Evolutionary conservation across 2,329 filamentous ascomycete genomes (phyloP).

Genomic region (Thelonectria olida): DNA sequence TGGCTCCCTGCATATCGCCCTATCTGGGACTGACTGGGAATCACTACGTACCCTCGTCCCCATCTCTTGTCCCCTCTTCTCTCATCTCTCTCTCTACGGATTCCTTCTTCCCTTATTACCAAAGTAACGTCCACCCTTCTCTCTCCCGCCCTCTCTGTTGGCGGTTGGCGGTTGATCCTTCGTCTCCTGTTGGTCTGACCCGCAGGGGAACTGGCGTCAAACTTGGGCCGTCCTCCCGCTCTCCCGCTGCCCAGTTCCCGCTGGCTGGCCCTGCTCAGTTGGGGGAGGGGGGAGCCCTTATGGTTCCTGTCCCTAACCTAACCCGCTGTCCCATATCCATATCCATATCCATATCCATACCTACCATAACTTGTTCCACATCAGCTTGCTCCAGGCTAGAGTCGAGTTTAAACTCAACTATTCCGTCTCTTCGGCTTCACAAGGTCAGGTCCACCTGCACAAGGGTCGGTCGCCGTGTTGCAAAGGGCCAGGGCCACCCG

Average conservation of each 20-base stretch:
- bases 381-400: conserved; percentile 8
- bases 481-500: conserved; percentile 17
- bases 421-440: conserved; percentile 15
- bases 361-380: background rate
- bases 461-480: no score
- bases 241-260: conserved; percentile 23
- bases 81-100: background rate
- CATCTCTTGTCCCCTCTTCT: conserved; percentile 11
- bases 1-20: conserved; percentile 16
- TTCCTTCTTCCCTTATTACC: background rate
- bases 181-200: conserved; percentile 12
- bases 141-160: background rate
- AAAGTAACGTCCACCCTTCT: background rate
- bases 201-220: conserved; percentile 23
- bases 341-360: background rate
- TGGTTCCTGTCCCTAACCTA: background rate
- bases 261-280: background rate
- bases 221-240: conserved; percentile 21
- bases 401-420: conserved; percentile 19
- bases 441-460: conserved; percentile 19
- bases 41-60: background rate
- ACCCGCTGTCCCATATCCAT: conserved; percentile 2
- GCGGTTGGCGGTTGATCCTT: background rate
- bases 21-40: conserved; percentile 10
- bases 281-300: background rate